phyloP scores from a whole-genome alignment of 1,284 basidiomycete species.

The Cerioporus squamosus region DNA sequence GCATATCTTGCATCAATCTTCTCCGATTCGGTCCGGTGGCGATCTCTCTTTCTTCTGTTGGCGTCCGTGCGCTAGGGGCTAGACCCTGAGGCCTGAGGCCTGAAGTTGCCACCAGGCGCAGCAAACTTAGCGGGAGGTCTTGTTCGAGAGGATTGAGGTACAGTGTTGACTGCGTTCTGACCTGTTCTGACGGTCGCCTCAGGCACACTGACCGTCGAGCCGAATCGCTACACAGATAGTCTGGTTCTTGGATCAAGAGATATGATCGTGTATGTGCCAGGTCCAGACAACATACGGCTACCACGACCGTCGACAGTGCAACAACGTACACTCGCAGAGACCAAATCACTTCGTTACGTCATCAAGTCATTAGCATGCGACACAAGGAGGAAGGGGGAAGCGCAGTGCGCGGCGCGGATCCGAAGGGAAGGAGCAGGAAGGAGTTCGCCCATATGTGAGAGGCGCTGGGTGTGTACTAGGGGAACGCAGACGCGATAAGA shows the following conservation, averaged over 20 bases:
- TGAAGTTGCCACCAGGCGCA: not conserved
- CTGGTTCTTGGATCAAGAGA: not conserved
- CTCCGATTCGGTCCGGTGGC: slow-evolving; percentile 8
- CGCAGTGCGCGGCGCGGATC: slow-evolving; percentile 9
- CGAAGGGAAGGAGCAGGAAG: not conserved
- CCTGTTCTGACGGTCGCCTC: too few species aligned
- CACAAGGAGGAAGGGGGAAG: slow-evolving; percentile 3
- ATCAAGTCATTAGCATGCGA: slow-evolving; percentile 20
- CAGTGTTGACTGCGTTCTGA: too few species aligned
- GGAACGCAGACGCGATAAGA: not conserved
- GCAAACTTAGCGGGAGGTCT: not conserved
- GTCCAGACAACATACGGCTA: not conserved
- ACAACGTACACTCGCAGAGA: slow-evolving; percentile 19
- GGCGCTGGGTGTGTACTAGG: not conserved
- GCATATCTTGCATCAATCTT: not conserved
- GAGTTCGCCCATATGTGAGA: not conserved
- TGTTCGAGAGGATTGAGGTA: not conserved
- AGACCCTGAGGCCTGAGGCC: too few species aligned
- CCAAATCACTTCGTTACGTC: slow-evolving; percentile 19
- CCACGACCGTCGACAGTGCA: slow-evolving; percentile 5
- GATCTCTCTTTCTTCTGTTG: not conserved
- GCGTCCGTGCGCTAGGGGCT: not conserved
- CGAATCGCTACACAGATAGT: too few species aligned
- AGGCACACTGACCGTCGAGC: too few species aligned
- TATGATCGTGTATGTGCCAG: slow-evolving; percentile 6